Percentiles rank a stretch among this genome's conserved stretches.
These are phyloP conservation scores for Psidium friedrichsthalianum DNA, from an alignment of 345 rosid species.

Conservation along the genomic window DNA sequence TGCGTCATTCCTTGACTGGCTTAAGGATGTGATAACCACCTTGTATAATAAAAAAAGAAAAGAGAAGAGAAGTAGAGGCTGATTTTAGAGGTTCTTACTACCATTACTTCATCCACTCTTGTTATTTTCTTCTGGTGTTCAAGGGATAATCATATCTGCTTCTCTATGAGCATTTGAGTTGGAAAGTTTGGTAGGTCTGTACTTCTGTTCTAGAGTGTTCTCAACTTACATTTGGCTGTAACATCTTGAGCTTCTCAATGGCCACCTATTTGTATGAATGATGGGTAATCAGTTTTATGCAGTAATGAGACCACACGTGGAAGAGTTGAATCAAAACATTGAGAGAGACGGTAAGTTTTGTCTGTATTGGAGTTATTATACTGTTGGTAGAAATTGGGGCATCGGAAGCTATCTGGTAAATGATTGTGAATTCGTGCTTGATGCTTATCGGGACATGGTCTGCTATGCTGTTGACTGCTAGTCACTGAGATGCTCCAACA, in stretches of 20 bases:
- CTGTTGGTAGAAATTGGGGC: background rate
- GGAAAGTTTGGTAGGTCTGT: background rate
- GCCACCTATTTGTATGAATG: background rate
- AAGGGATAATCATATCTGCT: background rate
- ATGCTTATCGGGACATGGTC: background rate
- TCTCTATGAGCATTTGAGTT: background rate
- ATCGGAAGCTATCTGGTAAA: background rate
- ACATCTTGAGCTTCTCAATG: background rate
- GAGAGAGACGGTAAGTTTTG: constrained; percentile 15
- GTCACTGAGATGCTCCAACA: background rate
- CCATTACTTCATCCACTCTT: background rate
- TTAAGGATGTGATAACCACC: background rate
- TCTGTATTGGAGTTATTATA: background rate
- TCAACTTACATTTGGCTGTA: background rate
- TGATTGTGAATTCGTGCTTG: background rate
- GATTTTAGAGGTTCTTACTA: background rate
- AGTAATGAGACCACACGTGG: constrained; percentile 39
- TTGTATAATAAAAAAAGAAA: background rate
- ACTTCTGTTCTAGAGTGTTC: background rate
- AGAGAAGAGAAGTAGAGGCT: background rate
- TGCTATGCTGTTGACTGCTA: background rate
- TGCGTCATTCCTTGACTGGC: background rate
- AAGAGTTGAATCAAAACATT: constrained; percentile 24
- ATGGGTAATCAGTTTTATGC: background rate
- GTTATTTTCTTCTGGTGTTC: background rate